Evolutionary conservation across 768 basidiomycete species (phyloP).

Genomic region (Russula brevipes): DNA sequence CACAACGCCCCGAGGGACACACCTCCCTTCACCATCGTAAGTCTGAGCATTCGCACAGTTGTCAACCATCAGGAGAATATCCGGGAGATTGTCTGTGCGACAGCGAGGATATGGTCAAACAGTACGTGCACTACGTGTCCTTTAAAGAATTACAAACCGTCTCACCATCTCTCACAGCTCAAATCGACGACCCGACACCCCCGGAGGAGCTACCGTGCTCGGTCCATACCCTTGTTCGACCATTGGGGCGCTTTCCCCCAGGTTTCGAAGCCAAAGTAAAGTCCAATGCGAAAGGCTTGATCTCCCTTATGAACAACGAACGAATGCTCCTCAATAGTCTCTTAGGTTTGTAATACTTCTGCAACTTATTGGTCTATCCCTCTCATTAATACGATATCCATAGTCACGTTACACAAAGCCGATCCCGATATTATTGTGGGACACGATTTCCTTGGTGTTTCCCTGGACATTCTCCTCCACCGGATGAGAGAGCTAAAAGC

Average conservation of each 20-base stretch:
- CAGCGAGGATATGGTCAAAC: constrained; percentile 78
- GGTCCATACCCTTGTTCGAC: constrained; percentile 85
- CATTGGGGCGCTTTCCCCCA: constrained; percentile 79
- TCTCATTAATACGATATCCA: constrained; percentile 4
- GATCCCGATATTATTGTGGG: constrained; percentile 96
- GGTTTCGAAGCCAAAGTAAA: constrained; percentile 72
- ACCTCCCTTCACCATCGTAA: constrained; percentile 89
- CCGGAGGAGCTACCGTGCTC: constrained; percentile 80
- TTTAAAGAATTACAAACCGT: background rate
- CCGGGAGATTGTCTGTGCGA: constrained; percentile 86
- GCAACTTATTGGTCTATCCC: background rate
- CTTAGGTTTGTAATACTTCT: constrained; percentile 46
- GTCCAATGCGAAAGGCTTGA: constrained; percentile 57
- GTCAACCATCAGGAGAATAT: constrained; percentile 93
- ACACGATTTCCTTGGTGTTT: constrained; percentile 88
- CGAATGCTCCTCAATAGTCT: constrained; percentile 78
- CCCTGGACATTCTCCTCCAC: constrained; percentile 84
- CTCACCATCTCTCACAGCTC: constrained; percentile 43
- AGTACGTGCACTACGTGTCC: constrained; percentile 37
- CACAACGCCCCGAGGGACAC: constrained; percentile 63
- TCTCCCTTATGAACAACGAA: constrained; percentile 76
- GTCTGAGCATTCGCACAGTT: constrained; percentile 80
- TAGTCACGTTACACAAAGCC: constrained; percentile 70
- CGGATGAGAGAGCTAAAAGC: constrained; percentile 87
- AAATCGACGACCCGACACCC: constrained; percentile 87